Evolutionary conservation across 2,329 filamentous ascomycete genomes (phyloP).

Genomic region (Colletotrichum spaethianum): DNA sequence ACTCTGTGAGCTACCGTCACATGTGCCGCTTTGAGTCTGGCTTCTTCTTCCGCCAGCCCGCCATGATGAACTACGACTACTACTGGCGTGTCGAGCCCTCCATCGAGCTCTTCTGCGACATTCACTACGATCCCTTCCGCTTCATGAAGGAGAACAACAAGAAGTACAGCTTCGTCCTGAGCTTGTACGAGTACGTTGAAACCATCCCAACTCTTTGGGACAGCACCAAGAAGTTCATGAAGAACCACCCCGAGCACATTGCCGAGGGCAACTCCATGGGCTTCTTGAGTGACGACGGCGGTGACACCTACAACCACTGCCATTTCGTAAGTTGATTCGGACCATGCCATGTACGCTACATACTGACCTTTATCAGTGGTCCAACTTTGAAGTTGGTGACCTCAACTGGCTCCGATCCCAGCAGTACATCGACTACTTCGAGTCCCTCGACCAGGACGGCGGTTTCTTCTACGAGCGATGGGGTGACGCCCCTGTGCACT

Average conservation of each 20-base stretch:
- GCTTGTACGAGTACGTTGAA: slow-evolving; percentile 95
- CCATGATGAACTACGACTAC: slow-evolving; percentile 98
- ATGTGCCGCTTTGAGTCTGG: slow-evolving; percentile 99
- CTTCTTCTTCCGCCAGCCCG: slow-evolving; percentile 96
- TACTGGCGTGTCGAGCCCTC: slow-evolving; percentile 99
- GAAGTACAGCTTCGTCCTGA: slow-evolving; percentile 98
- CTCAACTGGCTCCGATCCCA: slow-evolving; percentile 93
- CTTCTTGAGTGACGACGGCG: slow-evolving; percentile 92
- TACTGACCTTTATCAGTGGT: slow-evolving; percentile 77
- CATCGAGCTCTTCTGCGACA: slow-evolving; percentile 95
- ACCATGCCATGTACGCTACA: neutral
- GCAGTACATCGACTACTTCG: slow-evolving; percentile 92
- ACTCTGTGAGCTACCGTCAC: slow-evolving; percentile 96
- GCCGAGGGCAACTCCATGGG: slow-evolving; percentile 86
- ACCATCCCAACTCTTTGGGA: slow-evolving; percentile 98
- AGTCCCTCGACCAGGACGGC: slow-evolving; percentile 87
- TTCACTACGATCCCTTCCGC: slow-evolving; percentile 96
- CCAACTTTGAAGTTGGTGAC: slow-evolving; percentile 97
- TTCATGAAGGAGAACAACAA: slow-evolving; percentile 97
- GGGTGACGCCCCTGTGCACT: slow-evolving; percentile 98
- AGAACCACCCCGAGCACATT: slow-evolving; percentile 90
- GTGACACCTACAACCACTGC: slow-evolving; percentile 95
- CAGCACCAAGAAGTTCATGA: slow-evolving; percentile 94
- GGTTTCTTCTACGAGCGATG: slow-evolving; percentile 99
- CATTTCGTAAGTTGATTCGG: slow-evolving; percentile 81